Evolutionary conservation across 139 green algal species (phyloP).

Genomic region (Gonium pectorale): DNA sequence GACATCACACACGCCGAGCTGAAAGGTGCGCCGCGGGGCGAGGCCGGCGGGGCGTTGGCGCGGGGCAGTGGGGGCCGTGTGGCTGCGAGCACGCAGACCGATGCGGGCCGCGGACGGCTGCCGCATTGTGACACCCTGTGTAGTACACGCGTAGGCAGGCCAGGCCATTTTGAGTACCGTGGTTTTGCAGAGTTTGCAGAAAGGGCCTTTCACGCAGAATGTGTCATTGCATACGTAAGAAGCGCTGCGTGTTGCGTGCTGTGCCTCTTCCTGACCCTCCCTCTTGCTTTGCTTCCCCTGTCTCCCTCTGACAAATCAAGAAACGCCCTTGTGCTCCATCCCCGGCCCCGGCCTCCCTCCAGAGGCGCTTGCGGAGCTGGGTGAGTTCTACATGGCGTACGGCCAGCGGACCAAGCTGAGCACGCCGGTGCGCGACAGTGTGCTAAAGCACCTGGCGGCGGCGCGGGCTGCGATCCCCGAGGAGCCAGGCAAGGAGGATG

Average conservation of each 20-base stretch:
- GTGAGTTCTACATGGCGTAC: slow-evolving; percentile 50
- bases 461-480: neutral
- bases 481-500: neutral
- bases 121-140: neutral
- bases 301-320: neutral
- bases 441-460: slow-evolving; percentile 20
- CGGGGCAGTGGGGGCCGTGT: neutral
- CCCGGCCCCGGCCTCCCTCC: neutral
- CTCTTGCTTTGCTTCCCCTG: neutral
- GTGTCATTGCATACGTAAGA: neutral
- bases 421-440: slow-evolving; percentile 10
- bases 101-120: no score
- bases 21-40: slow-evolving; percentile 40
- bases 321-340: neutral
- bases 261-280: neutral
- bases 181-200: neutral
- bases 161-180: neutral
- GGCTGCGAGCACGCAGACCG: neutral
- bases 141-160: neutral
- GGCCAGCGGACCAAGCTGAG: slow-evolving; percentile 23
- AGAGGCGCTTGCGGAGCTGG: slow-evolving; percentile 55
- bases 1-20: slow-evolving; percentile 58
- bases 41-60: neutral
- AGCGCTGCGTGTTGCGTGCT: neutral
- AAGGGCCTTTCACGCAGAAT: neutral